Evolutionary conservation across 495 filamentous ascomycete species (phyloP).

Genomic region (Massariosphaeria phaeospora): DNA sequence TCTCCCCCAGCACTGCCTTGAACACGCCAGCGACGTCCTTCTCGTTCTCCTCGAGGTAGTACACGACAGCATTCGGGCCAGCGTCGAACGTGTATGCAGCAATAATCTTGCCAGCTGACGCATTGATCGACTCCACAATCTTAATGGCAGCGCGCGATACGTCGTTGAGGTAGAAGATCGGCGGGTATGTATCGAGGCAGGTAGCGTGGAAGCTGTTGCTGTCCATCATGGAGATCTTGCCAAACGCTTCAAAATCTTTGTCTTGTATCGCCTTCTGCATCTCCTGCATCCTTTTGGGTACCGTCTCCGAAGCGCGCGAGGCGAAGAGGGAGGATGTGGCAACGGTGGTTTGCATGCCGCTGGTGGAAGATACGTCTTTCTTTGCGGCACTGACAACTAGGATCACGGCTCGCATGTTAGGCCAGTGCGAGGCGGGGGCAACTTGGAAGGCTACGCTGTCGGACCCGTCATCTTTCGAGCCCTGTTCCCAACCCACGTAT

Average conservation of each 20-base stretch:
- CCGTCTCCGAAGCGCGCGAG: constrained; percentile 63
- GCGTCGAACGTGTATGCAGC: constrained; percentile 98
- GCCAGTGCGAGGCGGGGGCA: constrained; percentile 83
- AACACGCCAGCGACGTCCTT: constrained; percentile 66
- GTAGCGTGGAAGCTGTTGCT: constrained; percentile 95
- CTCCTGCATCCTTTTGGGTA: constrained; percentile 75
- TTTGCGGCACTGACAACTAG: constrained; percentile 87
- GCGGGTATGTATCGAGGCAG: constrained; percentile 89
- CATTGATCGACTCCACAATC: constrained; percentile 83
- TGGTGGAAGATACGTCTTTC: constrained; percentile 86
- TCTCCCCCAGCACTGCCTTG: constrained; percentile 47
- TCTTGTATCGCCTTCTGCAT: constrained; percentile 78
- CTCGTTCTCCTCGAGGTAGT: constrained; percentile 76
- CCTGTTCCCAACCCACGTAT: constrained; percentile 89
- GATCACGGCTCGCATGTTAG: constrained; percentile 84
- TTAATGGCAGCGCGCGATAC: constrained; percentile 77
- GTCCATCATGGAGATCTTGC: constrained; percentile 86
- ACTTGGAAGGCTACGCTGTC: constrained; percentile 84
- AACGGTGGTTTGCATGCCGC: constrained; percentile 95
- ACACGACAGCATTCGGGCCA: constrained; percentile 93
- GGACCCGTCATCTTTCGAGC: constrained; percentile 62
- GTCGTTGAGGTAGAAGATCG: constrained; percentile 98
- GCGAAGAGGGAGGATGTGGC: constrained; percentile 77
- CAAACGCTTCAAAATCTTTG: constrained; percentile 81
- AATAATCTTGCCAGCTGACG: constrained; percentile 59